phyloP scores from a whole-genome alignment of 75 land plant genomes.

The Cryptomeria japonica region DNA sequence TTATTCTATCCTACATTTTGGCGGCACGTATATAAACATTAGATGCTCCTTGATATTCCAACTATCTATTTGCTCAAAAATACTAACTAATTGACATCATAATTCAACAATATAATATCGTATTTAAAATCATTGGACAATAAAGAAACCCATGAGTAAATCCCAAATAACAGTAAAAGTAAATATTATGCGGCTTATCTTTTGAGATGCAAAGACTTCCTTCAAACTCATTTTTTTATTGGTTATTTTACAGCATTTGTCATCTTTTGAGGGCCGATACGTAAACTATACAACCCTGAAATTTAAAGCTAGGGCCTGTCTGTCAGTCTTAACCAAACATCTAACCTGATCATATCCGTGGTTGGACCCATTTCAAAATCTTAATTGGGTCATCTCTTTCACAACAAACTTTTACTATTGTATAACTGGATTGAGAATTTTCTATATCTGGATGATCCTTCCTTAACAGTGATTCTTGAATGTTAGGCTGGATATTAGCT shows the following conservation, averaged over 20 bases:
- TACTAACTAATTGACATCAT: background rate
- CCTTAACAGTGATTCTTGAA: background rate
- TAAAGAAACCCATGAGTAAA: background rate
- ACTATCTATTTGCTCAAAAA: background rate
- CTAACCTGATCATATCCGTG: background rate
- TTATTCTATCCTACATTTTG: background rate
- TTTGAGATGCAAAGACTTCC: background rate
- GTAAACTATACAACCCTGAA: conserved; percentile 3
- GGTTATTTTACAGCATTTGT: conserved; percentile 7
- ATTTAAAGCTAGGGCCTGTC: background rate
- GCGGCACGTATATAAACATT: background rate
- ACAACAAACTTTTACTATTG: background rate
- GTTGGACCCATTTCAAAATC: conserved; percentile 7
- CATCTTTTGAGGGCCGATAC: conserved; percentile 8
- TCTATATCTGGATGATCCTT: background rate
- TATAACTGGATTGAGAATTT: background rate
- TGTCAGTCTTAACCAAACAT: conserved; percentile 2
- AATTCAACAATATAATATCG: background rate
- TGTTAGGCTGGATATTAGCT: background rate
- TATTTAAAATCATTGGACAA: background rate
- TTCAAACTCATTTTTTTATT: conserved; percentile 1
- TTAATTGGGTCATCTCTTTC: background rate
- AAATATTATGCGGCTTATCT: background rate
- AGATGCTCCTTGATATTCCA: background rate
- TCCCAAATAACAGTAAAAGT: background rate